These are phyloP conservation scores for Yamadazyma ubonensis DNA, from an alignment of 805 yeast species.

Conservation along the genomic window DNA sequence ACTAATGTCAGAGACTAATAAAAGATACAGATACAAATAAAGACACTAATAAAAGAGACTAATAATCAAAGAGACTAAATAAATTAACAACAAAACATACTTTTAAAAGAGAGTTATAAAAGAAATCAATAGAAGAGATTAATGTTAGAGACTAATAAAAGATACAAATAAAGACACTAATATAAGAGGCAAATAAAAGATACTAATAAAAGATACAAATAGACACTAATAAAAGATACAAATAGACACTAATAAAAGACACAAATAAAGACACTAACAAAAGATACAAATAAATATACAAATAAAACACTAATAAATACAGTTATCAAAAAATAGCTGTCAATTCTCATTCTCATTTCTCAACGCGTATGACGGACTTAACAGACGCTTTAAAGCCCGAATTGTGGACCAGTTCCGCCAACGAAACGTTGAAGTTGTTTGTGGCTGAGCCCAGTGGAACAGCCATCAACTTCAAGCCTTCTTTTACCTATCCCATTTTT, in stretches of 20 bases:
- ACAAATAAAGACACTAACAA: too few species aligned
- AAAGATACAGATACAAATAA: too few species aligned
- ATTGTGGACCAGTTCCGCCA: conserved; percentile 73
- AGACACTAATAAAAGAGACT: too few species aligned
- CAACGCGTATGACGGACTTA: conserved; percentile 13
- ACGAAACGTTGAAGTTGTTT: conserved; percentile 59
- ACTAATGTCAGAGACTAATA: background rate
- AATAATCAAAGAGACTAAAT: background rate
- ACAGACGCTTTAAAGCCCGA: conserved; percentile 54
- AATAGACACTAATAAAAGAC: too few species aligned
- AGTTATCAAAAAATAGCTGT: background rate
- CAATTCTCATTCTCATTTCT: too few species aligned
- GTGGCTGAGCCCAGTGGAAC: conserved; percentile 57
- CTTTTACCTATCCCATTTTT: conserved; percentile 88
- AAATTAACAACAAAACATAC: too few species aligned
- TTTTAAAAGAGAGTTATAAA: background rate
- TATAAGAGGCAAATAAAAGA: background rate
- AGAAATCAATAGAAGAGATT: too few species aligned
- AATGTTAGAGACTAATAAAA: too few species aligned
- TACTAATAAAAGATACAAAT: too few species aligned
- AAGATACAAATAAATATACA: background rate
- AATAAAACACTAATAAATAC: background rate
- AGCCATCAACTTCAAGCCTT: conserved; percentile 63
- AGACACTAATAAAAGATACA: too few species aligned
- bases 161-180: background rate